Evolutionary conservation across 805 yeast species (phyloP).

Genomic region (Candida loeiensis): DNA sequence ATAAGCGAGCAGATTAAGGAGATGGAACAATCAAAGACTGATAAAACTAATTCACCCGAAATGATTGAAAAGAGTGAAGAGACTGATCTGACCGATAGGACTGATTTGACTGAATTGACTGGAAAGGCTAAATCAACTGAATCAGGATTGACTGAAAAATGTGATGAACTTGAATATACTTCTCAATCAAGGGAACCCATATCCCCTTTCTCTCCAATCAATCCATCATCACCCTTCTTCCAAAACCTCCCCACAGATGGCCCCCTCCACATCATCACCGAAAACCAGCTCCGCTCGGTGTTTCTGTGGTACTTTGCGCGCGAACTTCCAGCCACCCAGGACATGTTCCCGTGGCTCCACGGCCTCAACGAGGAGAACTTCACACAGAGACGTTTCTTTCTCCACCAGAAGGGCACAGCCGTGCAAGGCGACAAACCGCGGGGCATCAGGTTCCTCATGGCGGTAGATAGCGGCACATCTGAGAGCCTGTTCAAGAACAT

Average conservation of each 20-base stretch:
- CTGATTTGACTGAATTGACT: too few relatives aligned
- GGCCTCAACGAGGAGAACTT: slow-evolving; percentile 60
- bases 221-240: slow-evolving; percentile 8
- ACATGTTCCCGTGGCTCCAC: slow-evolving; percentile 89
- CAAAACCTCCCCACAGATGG: neutral
- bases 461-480: slow-evolving; percentile 16
- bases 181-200: too few relatives aligned
- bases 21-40: too few relatives aligned
- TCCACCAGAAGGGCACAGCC: slow-evolving; percentile 20
- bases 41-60: too few relatives aligned
- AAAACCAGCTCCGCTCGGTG: slow-evolving; percentile 16
- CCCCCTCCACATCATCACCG: slow-evolving; percentile 4
- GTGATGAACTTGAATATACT: too few relatives aligned
- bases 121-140: too few relatives aligned
- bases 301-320: slow-evolving; percentile 38
- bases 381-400: slow-evolving; percentile 49
- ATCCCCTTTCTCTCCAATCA: slow-evolving; percentile 6
- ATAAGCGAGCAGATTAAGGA: too few relatives aligned
- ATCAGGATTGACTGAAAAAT: too few relatives aligned
- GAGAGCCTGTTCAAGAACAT: slow-evolving; percentile 18
- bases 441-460: slow-evolving; percentile 38
- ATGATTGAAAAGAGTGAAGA: too few relatives aligned
- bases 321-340: slow-evolving; percentile 56
- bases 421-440: slow-evolving; percentile 19
- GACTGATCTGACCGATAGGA: neutral